Base-by-base conservation (phyloP, 2,329 filamentous ascomycete species). In the Botrytis paeoniae region DNA sequence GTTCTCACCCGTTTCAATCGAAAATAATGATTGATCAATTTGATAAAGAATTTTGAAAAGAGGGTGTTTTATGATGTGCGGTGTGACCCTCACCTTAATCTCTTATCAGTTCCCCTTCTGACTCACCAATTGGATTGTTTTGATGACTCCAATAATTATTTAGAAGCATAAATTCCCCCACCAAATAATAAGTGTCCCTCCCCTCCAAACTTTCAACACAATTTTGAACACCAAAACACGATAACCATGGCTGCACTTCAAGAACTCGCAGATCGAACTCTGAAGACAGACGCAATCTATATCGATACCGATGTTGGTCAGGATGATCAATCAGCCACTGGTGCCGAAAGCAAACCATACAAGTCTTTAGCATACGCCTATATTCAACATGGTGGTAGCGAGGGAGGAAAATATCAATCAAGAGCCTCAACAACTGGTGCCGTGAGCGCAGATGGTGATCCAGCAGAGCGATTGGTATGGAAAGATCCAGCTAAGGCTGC, bases 401-500 rank as follows among this genome's bases (percentile, higher is more conserved):
- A 89, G 72, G 85, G 85, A 62, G 70, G 63, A 8, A 86, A 88
- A 78, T 96, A 93, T 83, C 85, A 91, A 76, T 89, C 87, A 65
- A 89, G 91, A 81, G 92, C 92, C 77, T 91, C 89, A 43, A 85
- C 87, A 74, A 91, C 89, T 66, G 89, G 88, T 39, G 82, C 87
- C 35, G 83, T 87, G n/a, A 86, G 84, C 72, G 86, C 87, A 77
- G 87, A 87, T 80, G 90, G 89, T 75, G 92, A 93, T 78, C 86
- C 87, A 76, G 85, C 86, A 71, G 87, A 86, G 71, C 87, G 89
- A 76, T 83, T 91, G 76, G 87, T 89, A 78, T 97, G 92, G 92
- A 95, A 95, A 84, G 90, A 92, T 72, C 92, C 90, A 32, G 91
- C 92, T 74, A 97, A 96, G 85, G 92, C 92, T 74, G 93, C 93